These are phyloP conservation scores for Aspergillus amoenus DNA, from an alignment of 2,329 filamentous ascomycete species.

Conservation along the genomic window DNA sequence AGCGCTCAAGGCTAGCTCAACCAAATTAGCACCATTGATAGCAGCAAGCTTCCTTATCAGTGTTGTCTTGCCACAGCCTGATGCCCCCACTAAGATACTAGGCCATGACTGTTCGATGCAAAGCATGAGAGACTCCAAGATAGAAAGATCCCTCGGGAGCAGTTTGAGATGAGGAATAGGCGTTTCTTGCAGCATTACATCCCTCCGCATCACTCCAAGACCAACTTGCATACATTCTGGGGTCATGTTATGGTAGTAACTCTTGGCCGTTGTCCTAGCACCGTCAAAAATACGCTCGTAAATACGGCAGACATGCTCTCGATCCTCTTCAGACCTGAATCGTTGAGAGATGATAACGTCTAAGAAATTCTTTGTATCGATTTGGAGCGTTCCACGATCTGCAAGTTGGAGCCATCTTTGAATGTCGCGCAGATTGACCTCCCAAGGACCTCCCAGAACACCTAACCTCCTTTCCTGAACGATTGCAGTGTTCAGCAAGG, in stretches of 20 bases:
- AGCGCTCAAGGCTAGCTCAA: conserved; percentile 85
- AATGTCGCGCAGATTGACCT: conserved; percentile 90
- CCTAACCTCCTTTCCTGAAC: conserved; percentile 57
- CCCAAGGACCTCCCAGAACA: conserved; percentile 74
- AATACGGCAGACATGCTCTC: conserved; percentile 62
- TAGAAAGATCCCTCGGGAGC: conserved; percentile 53
- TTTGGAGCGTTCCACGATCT: conserved; percentile 58
- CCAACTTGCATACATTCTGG: conserved; percentile 73
- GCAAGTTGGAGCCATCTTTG: conserved; percentile 81
- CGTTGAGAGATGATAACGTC: conserved; percentile 82
- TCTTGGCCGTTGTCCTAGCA: conserved; percentile 46
- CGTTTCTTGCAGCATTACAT: conserved; percentile 43
- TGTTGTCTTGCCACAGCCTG: conserved; percentile 83
- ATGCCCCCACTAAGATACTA: conserved; percentile 80
- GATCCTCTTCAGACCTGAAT: conserved; percentile 73
- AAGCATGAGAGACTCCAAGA: conserved; percentile 82
- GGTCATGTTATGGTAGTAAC: conserved; percentile 71
- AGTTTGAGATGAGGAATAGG: conserved; percentile 35
- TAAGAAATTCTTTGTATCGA: conserved; percentile 71
- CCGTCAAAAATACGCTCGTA: conserved; percentile 65
- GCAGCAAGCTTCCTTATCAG: conserved; percentile 80
- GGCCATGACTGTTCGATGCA: conserved; percentile 86
- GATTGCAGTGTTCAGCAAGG: conserved; percentile 71
- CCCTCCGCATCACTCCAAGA: conserved; percentile 66
- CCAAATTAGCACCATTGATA: conserved; percentile 69